A percentile compares a stretch with the other conserved stretches of the same genome.
Evolutionary conservation across 495 filamentous ascomycete species (phyloP).

Genomic region (Pseudevernia furfuracea): DNA sequence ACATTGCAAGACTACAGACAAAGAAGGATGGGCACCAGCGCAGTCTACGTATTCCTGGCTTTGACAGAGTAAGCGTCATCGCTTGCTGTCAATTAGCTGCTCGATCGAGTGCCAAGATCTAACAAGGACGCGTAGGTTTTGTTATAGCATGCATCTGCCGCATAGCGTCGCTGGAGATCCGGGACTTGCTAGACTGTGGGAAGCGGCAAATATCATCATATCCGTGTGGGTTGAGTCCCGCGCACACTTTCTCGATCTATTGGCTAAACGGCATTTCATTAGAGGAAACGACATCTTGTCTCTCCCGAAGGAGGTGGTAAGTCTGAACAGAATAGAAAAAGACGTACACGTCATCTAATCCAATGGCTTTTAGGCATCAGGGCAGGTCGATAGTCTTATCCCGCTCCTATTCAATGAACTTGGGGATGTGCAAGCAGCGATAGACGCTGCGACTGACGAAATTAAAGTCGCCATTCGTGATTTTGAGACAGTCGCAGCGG

Average conservation of each 20-base stretch:
- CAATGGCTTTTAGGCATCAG: background rate
- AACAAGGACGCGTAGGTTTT: background rate
- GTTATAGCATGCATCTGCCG: background rate
- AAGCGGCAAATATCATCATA: background rate
- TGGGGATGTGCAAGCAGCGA: constrained; percentile 4
- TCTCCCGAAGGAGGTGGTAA: background rate
- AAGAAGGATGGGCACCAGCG: constrained; percentile 1
- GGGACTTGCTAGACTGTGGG: background rate
- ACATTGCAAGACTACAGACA: background rate
- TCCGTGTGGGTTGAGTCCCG: background rate
- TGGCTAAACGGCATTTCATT: too few species aligned
- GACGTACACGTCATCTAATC: background rate
- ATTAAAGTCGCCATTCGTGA: background rate
- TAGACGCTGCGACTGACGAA: background rate
- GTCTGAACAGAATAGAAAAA: background rate
- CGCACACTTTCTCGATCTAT: too few species aligned
- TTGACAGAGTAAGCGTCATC: constrained; percentile 2
- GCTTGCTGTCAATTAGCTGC: background rate
- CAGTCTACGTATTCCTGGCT: background rate
- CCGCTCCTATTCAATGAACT: background rate
- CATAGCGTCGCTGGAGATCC: background rate
- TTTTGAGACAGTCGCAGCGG: background rate
- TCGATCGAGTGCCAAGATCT: background rate
- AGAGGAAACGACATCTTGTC: constrained; percentile 6
- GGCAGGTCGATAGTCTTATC: constrained; percentile 4